Evolutionary conservation across 345 rosid species (phyloP), one percentile per base, ranked within the genome.

Genomic region (Bruguiera gymnorhiza): DNA sequence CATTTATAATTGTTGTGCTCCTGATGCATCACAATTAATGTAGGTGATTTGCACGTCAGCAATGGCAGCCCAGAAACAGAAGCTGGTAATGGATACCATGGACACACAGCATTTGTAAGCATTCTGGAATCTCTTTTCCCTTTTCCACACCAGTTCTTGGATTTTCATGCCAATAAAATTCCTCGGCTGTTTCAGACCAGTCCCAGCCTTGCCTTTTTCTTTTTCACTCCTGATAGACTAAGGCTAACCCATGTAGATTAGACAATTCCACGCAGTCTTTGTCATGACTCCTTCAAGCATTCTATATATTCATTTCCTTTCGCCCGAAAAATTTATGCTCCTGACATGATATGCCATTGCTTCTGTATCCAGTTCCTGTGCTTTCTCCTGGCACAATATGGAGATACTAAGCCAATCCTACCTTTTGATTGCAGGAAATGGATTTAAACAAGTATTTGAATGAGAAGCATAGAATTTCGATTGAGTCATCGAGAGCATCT

Each of bases 401-500:
- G 6, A 27, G 37, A 21, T 56, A 50, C 29, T 79, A 46, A 81
- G 66, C 65, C 70, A 43, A 37, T 71, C 31, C 67, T 51, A 67
- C 51, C 58, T 76, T 75, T 60, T 70, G 57, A 58, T 77, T 76
- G 74, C 88, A 89, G 97, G 96, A 86, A 34, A 51, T 71, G 63
- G 81, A 72, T 78, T 50, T 50, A 55, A 84, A 69, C 77, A 79
- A 63, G 69, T 85, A 66, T 73, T 56, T 73, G 77, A 84, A 68
- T 46, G 98, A 91, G 79, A 94, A 85, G 76, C 93, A 84, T 53
- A 84, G 90, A 77, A 61, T 78, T 72, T 94, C 98, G 15, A 87
- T 84, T 0, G 96, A 94, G 80, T 88, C 92, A 54, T 89, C 97
- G 21, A 82, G 96, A 69, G 83, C 86, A 64, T 94, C 98, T 62